Percentiles rank a stretch among this genome's conserved stretches.
Conservation (phyloP, 2,329 filamentous ascomycete species). For the Uncinocarpus reesii region DNA sequence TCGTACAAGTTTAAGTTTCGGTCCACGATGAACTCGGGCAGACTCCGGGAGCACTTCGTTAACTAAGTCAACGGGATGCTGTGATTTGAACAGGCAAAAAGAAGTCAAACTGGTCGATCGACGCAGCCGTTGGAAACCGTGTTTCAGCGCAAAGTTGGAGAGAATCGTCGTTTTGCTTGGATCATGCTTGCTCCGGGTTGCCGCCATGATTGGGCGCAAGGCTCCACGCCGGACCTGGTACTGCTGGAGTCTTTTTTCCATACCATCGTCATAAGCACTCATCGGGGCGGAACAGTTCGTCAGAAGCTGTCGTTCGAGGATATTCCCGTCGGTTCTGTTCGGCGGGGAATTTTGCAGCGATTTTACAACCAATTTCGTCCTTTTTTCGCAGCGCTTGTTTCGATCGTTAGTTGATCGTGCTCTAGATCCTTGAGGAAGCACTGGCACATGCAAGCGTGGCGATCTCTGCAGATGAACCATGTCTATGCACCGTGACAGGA, state of each 20-base stretch:
- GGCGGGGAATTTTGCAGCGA: no score
- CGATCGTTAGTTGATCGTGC: no score
- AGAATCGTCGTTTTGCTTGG: background rate
- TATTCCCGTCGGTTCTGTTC: no score
- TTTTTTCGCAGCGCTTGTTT: no score
- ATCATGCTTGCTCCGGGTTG: background rate
- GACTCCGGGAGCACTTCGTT: background rate
- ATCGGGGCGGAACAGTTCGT: no score
- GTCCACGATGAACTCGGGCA: background rate
- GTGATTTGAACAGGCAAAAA: background rate
- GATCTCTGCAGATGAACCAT: no score
- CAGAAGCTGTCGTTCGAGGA: no score
- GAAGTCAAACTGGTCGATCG: constrained; percentile 4
- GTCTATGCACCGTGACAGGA: no score
- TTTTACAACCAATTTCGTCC: no score
- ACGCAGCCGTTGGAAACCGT: constrained; percentile 11
- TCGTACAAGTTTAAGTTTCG: background rate
- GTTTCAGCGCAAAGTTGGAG: background rate
- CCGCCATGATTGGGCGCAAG: constrained; percentile 1
- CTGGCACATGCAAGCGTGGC: no score
- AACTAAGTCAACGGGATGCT: background rate
- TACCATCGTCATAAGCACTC: background rate
- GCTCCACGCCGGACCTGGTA: background rate
- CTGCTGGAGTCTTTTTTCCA: background rate
- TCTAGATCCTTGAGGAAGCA: no score